These are phyloP conservation scores for Rhododendron vialii DNA, from an alignment of 148 eudicot species.

Conservation along the genomic window DNA sequence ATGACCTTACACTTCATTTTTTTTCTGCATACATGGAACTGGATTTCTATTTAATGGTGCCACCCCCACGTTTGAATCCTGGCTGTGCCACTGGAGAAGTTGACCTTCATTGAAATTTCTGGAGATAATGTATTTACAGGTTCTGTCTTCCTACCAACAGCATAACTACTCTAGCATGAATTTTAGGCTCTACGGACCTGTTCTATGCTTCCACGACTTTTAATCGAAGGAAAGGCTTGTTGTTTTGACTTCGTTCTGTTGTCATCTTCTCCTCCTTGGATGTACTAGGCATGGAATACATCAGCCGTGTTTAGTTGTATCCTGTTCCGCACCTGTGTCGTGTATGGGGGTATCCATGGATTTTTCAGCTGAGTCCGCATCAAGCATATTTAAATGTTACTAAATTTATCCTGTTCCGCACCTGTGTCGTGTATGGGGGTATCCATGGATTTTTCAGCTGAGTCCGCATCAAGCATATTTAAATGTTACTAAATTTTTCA, in stretches of 20 bases:
- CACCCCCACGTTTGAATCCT: too few relatives aligned
- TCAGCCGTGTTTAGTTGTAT: neutral
- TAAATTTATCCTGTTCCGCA: neutral
- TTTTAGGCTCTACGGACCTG: neutral
- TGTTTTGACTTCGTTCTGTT: neutral
- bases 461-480: neutral
- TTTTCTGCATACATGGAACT: too few relatives aligned
- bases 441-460: neutral
- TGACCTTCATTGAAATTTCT: neutral
- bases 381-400: too few relatives aligned
- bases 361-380: too few relatives aligned
- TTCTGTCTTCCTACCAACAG: neutral
- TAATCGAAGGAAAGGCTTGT: neutral
- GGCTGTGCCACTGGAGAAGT: too few relatives aligned
- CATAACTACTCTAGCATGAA: neutral
- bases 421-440: neutral
- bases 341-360: neutral
- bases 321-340: neutral
- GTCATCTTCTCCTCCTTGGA: neutral
- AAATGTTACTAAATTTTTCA: neutral
- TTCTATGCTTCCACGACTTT: neutral
- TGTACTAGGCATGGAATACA: neutral
- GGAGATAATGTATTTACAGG: neutral
- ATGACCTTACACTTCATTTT: too few relatives aligned
- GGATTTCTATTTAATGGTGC: too few relatives aligned